phyloP scores from a whole-genome alignment of 805 yeast genomes.

The Candida qinlingensis region DNA sequence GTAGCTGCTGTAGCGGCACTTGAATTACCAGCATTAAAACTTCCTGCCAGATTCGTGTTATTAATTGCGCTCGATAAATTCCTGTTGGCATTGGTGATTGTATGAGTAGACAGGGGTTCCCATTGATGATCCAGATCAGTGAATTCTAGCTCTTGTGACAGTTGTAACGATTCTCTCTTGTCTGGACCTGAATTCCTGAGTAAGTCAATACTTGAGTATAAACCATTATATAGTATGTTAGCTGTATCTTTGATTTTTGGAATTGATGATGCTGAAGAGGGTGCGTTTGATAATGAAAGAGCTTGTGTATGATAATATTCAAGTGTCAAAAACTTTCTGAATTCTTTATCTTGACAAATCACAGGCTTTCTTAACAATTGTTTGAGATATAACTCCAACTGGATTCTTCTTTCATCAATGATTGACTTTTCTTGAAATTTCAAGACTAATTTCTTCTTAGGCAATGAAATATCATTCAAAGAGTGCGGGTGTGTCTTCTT shows the following conservation, averaged over 20 bases:
- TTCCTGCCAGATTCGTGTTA: background rate
- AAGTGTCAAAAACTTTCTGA: conserved; percentile 67
- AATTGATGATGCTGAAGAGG: conserved; percentile 4
- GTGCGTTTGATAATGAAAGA: background rate
- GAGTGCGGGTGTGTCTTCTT: conserved; percentile 47
- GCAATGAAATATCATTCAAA: conserved; percentile 42
- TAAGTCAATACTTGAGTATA: conserved; percentile 15
- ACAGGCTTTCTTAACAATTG: conserved; percentile 53
- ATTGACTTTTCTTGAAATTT: conserved; percentile 62
- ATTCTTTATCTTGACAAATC: conserved; percentile 68
- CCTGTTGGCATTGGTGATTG: background rate
- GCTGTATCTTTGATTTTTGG: conserved; percentile 17
- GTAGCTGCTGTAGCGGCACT: too few relatives aligned
- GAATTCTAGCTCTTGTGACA: conserved; percentile 1
- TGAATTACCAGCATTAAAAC: too few relatives aligned
- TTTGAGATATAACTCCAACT: conserved; percentile 58
- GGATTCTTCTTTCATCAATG: conserved; percentile 56
- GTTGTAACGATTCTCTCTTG: conserved; percentile 8
- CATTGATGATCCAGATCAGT: background rate
- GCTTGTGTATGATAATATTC: conserved; percentile 17
- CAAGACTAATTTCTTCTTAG: conserved; percentile 58
- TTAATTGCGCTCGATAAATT: background rate
- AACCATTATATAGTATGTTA: conserved; percentile 16
- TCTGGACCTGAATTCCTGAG: conserved; percentile 9
- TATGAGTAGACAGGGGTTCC: too few relatives aligned